Base-by-base conservation (phyloP, 352 stramenopile genomes). In the Blastocystis sp. region DNA sequence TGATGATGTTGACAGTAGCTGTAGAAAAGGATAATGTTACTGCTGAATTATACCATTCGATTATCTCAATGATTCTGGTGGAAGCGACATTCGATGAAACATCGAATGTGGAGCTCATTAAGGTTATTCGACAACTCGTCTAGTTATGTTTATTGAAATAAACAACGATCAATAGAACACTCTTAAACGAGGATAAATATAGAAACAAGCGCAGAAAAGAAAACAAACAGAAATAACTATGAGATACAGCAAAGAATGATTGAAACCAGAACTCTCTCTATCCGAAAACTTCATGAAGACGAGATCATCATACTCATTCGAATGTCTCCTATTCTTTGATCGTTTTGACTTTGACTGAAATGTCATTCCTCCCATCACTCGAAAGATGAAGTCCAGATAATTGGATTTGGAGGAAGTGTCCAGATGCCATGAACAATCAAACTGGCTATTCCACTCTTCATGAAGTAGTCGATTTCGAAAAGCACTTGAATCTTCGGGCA, bases 211-310 rank as follows among this genome's bases (percentile, higher is more conserved):
- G 59, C 35, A 49, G 29, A 51, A 37, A 74, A 74, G 12, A n/a
- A 74, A 43, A 21, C 43, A 43, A 1, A 74, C 11, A 5, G 42
- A 74, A 49, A 74, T 27, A n/a, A 27, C 27, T 14, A 61, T 7
- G 19, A n/a, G n/a, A 27, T 19, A 74, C n/a, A 14, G 1, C 63
- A 74, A 21, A 3, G 63, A 43, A 43, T 16, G 4, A 4, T 71
- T 35, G 9, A 6, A 37, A 3, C 63, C 59, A n/a, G 35, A 51
- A 43, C 63, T 74, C 11, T 74, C 63, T 46, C 42, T 9, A 27
- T 74, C 32, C 12, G 63, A 74, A 51, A 74, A 74, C 63, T 74
- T 74, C 63, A 74, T 74, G 32, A 74, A 74, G 19, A 74, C 32
- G 11, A 74, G 12, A 27, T 74, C 63, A 43, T 74, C 63, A 5